Conservation (phyloP, 331 rosid genomes). For the Prunus yedoensis region DNA sequence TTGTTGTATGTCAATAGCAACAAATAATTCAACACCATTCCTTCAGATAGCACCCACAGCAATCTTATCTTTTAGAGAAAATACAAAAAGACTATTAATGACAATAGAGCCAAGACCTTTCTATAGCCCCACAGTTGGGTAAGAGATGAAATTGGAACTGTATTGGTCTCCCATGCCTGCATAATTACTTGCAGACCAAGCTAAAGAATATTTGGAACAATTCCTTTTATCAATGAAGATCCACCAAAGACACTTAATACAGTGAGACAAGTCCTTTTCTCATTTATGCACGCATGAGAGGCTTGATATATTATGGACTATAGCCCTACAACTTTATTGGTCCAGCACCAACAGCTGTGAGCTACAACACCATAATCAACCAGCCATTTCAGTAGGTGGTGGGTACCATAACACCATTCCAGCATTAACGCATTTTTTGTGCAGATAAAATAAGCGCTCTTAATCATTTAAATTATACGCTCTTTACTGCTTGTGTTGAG, state of each 20-base stretch:
- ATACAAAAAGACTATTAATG: not conserved
- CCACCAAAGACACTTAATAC: not conserved
- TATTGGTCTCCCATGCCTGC: too few relatives aligned
- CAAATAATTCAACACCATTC: slow-evolving; percentile 9
- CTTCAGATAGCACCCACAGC: not conserved
- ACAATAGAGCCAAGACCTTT: too few relatives aligned
- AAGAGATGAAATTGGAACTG: not conserved
- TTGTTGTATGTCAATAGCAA: too few relatives aligned
- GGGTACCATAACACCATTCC: too few relatives aligned
- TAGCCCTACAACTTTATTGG: slow-evolving; percentile 1
- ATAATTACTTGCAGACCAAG: not conserved
- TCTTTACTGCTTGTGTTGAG: too few relatives aligned
- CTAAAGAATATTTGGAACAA: not conserved
- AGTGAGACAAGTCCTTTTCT: not conserved
- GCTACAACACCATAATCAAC: not conserved
- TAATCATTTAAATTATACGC: too few relatives aligned
- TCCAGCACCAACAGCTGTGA: not conserved
- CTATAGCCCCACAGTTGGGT: not conserved
- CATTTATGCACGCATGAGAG: not conserved
- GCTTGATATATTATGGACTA: not conserved
- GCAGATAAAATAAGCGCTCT: too few relatives aligned
- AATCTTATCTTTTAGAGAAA: not conserved
- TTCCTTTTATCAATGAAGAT: not conserved
- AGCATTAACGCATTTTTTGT: too few relatives aligned
- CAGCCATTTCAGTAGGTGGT: not conserved